Conservation (phyloP, 2,329 filamentous ascomycete species). For the Neopestalotiopsis clavispora region DNA sequence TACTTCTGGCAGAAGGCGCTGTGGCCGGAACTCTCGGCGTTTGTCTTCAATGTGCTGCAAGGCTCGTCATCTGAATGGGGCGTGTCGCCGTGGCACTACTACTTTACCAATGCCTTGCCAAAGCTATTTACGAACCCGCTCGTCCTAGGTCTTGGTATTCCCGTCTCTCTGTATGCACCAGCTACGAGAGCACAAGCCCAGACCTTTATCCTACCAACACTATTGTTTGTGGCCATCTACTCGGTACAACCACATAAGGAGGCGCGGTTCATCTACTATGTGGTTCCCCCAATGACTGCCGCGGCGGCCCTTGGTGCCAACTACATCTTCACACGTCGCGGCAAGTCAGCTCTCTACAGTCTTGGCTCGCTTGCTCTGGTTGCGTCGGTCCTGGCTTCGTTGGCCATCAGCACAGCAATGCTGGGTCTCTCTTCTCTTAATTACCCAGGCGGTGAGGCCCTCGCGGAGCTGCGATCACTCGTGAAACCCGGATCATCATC, state of each 20-base stretch:
- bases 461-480: slow-evolving; percentile 56
- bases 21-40: slow-evolving; percentile 90
- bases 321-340: slow-evolving; percentile 69
- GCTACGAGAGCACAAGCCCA: slow-evolving; percentile 48
- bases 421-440: slow-evolving; percentile 85
- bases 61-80: slow-evolving; percentile 90
- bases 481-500: slow-evolving; percentile 38
- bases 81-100: slow-evolving; percentile 82
- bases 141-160: slow-evolving; percentile 58
- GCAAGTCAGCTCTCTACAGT: slow-evolving; percentile 63
- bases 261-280: slow-evolving; percentile 92
- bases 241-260: slow-evolving; percentile 95
- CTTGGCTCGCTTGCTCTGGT: slow-evolving; percentile 60
- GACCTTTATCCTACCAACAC: slow-evolving; percentile 65
- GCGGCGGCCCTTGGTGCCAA: slow-evolving; percentile 76
- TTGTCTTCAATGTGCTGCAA: slow-evolving; percentile 88
- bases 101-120: slow-evolving; percentile 81
- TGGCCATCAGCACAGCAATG: slow-evolving; percentile 67
- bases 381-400: slow-evolving; percentile 63
- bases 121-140: slow-evolving; percentile 84
- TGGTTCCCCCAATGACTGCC: slow-evolving; percentile 79
- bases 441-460: slow-evolving; percentile 88
- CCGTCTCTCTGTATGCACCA: slow-evolving; percentile 54
- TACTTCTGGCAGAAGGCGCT: slow-evolving; percentile 89
- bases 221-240: slow-evolving; percentile 79